These are phyloP conservation scores for Mrakia gelida DNA, from an alignment of 768 basidiomycete species.

Conservation along the genomic window DNA sequence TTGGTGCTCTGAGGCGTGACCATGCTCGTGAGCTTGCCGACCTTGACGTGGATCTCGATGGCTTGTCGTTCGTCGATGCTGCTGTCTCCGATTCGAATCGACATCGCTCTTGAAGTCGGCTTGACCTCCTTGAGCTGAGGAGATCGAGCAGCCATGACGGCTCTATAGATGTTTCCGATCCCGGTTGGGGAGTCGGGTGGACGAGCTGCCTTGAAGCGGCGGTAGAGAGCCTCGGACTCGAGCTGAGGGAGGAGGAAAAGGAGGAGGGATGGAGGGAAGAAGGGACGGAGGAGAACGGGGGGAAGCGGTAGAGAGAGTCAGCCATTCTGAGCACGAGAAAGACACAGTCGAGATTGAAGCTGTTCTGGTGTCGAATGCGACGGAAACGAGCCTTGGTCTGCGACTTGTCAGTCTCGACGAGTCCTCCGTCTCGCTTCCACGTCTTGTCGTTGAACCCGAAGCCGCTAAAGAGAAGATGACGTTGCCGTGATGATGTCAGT, in stretches of 20 bases:
- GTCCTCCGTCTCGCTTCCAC: slow-evolving; percentile 53
- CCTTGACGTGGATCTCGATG: slow-evolving; percentile 57
- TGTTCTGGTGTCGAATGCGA: too few relatives aligned
- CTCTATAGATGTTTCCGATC: slow-evolving; percentile 60
- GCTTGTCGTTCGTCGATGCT: slow-evolving; percentile 48
- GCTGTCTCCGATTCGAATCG: slow-evolving; percentile 72
- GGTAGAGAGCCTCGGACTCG: slow-evolving; percentile 1
- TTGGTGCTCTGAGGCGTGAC: slow-evolving; percentile 72
- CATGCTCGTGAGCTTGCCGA: slow-evolving; percentile 70
- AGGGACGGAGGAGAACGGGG: neutral
- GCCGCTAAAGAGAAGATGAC: slow-evolving; percentile 53
- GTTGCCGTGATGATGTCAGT: neutral
- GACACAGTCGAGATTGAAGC: neutral
- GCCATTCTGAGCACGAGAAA: neutral
- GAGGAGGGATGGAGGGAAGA: neutral
- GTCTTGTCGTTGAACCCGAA: slow-evolving; percentile 71
- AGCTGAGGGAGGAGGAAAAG: slow-evolving; percentile 12
- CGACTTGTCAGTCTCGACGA: slow-evolving; percentile 64
- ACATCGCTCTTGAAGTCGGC: slow-evolving; percentile 60
- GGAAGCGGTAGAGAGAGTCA: neutral
- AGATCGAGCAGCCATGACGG: slow-evolving; percentile 54
- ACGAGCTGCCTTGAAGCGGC: neutral
- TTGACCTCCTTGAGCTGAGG: slow-evolving; percentile 55
- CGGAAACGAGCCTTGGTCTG: slow-evolving; percentile 42
- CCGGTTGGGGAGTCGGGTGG: neutral